phyloP scores from a whole-genome alignment of 768 basidiomycete genomes.

The Amanita phalloides region DNA sequence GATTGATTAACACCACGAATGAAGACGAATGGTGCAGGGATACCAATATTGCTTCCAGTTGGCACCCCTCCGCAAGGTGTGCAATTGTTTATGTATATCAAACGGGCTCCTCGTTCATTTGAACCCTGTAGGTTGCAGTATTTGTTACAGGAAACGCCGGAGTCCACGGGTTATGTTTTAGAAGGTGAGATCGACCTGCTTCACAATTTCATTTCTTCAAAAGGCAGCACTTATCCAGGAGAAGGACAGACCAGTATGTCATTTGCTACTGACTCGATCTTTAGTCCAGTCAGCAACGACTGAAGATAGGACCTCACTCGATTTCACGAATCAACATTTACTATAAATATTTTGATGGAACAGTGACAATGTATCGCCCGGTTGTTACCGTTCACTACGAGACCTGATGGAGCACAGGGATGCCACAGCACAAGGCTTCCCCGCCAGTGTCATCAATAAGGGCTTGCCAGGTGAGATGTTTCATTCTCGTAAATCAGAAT shows the following conservation, averaged over 20 bases:
- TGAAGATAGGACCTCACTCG: constrained; percentile 33
- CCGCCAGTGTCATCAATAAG: constrained; percentile 32
- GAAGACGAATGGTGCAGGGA: neutral
- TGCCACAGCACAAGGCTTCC: constrained; percentile 30
- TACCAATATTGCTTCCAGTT: constrained; percentile 17
- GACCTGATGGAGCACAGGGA: neutral
- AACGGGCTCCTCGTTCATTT: neutral
- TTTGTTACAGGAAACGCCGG: constrained; percentile 43
- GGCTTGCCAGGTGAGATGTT: constrained; percentile 36
- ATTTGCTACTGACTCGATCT: constrained; percentile 45
- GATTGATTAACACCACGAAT: constrained; percentile 44
- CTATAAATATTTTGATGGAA: constrained; percentile 45
- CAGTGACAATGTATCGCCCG: constrained; percentile 24
- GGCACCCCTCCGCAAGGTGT: constrained; percentile 43
- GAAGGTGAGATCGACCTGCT: constrained; percentile 32
- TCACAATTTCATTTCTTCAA: constrained; percentile 31
- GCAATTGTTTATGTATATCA: constrained; percentile 7
- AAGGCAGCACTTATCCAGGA: constrained; percentile 42
- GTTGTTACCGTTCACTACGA: neutral
- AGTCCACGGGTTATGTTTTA: constrained; percentile 24
- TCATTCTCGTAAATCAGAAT: neutral
- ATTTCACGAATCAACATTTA: constrained; percentile 37
- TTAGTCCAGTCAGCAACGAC: constrained; percentile 41
- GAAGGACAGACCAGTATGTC: constrained; percentile 31
- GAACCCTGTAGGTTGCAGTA: constrained; percentile 26